phyloP scores from a whole-genome alignment of 805 yeast species.

The Saccharomyces jurei region DNA sequence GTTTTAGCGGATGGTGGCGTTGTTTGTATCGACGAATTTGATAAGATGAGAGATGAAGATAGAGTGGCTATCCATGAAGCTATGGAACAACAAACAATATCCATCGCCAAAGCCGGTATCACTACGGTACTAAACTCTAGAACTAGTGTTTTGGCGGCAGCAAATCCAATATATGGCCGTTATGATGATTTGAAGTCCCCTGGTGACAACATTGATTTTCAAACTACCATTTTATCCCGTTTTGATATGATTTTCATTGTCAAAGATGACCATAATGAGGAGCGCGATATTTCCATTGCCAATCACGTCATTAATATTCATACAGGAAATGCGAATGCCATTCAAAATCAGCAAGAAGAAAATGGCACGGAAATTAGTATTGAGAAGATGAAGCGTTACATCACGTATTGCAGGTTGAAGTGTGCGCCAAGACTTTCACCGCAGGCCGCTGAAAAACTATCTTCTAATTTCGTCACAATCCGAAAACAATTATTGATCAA shows the following conservation, averaged over 20 bases:
- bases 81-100: conserved; percentile 98
- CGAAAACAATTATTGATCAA: conserved; percentile 73
- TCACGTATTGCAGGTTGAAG: conserved; percentile 78
- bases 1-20: conserved; percentile 99
- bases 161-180: conserved; percentile 94
- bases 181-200: conserved; percentile 94
- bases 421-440: conserved; percentile 90
- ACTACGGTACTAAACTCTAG: conserved; percentile 94
- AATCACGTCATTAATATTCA: conserved; percentile 92
- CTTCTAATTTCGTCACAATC: conserved; percentile 87
- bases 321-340: conserved; percentile 51
- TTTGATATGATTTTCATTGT: conserved; percentile 98
- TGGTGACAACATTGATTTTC: conserved; percentile 97
- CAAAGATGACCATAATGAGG: conserved; percentile 86
- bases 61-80: conserved; percentile 99
- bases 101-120: conserved; percentile 98
- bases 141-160: conserved; percentile 95
- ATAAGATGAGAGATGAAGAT: conserved; percentile 98
- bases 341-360: conserved; percentile 41
- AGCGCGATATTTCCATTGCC: conserved; percentile 82
- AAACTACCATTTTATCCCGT: conserved; percentile 91
- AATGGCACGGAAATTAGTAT: conserved; percentile 77
- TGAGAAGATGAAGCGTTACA: conserved; percentile 83
- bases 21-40: conserved; percentile 98
- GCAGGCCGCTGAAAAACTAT: conserved; percentile 82